Percentiles rank a stretch among this genome's conserved stretches.
Evolutionary conservation across 345 rosid genomes (phyloP).

Genomic region (Draba incana): DNA sequence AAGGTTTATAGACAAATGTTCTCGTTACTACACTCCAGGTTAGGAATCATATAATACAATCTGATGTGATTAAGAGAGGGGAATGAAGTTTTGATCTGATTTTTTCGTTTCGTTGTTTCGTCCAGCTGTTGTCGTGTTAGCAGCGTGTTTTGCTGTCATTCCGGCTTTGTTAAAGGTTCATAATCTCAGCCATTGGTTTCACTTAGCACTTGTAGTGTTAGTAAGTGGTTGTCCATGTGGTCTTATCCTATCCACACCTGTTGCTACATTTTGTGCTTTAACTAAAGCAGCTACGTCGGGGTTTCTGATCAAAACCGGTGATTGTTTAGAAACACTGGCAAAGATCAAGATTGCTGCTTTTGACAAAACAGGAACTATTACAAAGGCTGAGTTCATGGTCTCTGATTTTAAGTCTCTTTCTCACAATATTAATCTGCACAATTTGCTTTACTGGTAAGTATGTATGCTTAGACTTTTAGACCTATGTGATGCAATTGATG

Average conservation of each 20-base stretch:
- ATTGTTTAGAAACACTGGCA: conserved; percentile 69
- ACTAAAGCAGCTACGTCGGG: conserved; percentile 80
- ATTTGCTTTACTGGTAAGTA: conserved; percentile 66
- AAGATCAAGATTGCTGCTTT: conserved; percentile 70
- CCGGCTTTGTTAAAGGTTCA: conserved; percentile 51
- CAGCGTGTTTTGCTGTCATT: conserved; percentile 54
- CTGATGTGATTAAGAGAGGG: background rate
- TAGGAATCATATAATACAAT: conserved; percentile 29
- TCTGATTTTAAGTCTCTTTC: conserved; percentile 53
- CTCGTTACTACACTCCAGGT: conserved; percentile 88
- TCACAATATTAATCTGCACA: conserved; percentile 41
- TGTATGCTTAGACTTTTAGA: background rate
- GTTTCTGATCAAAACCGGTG: conserved; percentile 80
- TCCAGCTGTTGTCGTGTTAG: conserved; percentile 61
- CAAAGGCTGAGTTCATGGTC: conserved; percentile 81
- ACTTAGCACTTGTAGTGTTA: conserved; percentile 72
- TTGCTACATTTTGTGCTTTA: conserved; percentile 87
- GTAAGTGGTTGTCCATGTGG: conserved; percentile 96
- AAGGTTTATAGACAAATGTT: conserved; percentile 72
- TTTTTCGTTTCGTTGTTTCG: background rate
- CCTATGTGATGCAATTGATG: background rate
- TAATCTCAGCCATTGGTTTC: conserved; percentile 60
- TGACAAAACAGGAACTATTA: conserved; percentile 92
- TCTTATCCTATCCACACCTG: conserved; percentile 85
- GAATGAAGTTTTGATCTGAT: conserved; percentile 1